Base-by-base conservation (phyloP, 1,139 yeast genomes). In the Saccharomyces hybrid region DNA sequence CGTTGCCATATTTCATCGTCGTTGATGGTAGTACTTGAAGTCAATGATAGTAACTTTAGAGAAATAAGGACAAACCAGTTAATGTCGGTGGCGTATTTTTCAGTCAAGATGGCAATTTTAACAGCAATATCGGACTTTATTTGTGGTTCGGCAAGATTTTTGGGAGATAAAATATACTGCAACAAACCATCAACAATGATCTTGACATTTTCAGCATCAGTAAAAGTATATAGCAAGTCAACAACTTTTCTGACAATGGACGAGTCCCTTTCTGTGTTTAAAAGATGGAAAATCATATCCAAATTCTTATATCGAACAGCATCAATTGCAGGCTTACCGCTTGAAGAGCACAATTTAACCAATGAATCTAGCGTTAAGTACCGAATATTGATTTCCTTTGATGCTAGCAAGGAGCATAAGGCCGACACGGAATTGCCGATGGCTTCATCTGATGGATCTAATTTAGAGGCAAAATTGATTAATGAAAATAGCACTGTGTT, bases 1-100 rank as follows among this genome's bases (percentile, higher is more conserved):
- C 97, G 76, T 68, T 88, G 93, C 97, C 97, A 89, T 6, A 91
- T 89, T 57, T 87, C 95, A 56, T 86, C 88, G 49, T 84, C 66
- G 51, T 66, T 62, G 3, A 59, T 77, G n/a, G 85, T 78, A 49
- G 80, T 76, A 25, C 76, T 77, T 0, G 90, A 83, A 1, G 95
- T 87, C 16, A 84, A 68, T 1, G 93, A 81, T 27, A 93, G 74
- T 46, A 91, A 75, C 61, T 83, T 80, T 54, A 90, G 73, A 72
- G 87, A 85, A 3, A 89, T 86, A 28, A 81, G 80, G 19, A 91
- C 86, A 69, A 87, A 91, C 98, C 97, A 91, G 31, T 83, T 78
- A 14, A 87, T 80, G 60, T 88, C 95, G 0, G 83, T 79, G 0
- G 97, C 95, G 64, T 76, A 87, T 60, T 80, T 82, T 67, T 91